These are phyloP conservation scores for Trichoderma lentiforme DNA, from an alignment of 2,329 filamentous ascomycete genomes.

Conservation along the genomic window DNA sequence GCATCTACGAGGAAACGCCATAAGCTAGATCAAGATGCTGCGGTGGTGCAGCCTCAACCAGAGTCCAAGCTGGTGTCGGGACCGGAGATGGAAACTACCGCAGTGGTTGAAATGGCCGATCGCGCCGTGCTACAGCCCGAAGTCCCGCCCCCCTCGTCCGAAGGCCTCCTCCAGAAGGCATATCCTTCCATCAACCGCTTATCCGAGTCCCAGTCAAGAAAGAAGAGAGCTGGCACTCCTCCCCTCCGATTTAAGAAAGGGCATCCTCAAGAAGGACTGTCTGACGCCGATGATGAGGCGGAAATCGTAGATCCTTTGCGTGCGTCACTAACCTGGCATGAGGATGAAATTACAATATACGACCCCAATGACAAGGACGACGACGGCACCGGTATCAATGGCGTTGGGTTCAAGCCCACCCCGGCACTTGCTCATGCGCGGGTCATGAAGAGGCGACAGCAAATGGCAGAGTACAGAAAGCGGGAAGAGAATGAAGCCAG, in stretches of 20 bases:
- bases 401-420: constrained; percentile 64
- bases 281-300: constrained; percentile 33
- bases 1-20: constrained; percentile 38
- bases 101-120: neutral
- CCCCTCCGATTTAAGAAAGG: constrained; percentile 33
- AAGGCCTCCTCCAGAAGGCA: constrained; percentile 15
- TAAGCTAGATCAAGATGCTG: constrained; percentile 32
- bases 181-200: constrained; percentile 39
- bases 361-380: constrained; percentile 63
- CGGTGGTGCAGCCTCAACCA: neutral
- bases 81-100: neutral
- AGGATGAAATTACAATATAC: constrained; percentile 65
- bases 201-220: constrained; percentile 39
- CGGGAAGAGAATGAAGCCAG: constrained; percentile 60
- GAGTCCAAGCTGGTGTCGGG: neutral
- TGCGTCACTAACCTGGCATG: constrained; percentile 63
- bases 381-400: constrained; percentile 65
- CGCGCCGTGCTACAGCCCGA: neutral
- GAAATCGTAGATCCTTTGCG: constrained; percentile 51
- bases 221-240: constrained; percentile 39
- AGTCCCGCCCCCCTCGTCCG: neutral
- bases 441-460: constrained; percentile 54
- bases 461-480: constrained; percentile 60
- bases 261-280: constrained; percentile 22
- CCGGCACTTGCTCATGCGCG: constrained; percentile 58